These are phyloP conservation scores for Fusarium decemcellulare DNA, from an alignment of 2,329 filamentous ascomycete genomes.

Conservation along the genomic window DNA sequence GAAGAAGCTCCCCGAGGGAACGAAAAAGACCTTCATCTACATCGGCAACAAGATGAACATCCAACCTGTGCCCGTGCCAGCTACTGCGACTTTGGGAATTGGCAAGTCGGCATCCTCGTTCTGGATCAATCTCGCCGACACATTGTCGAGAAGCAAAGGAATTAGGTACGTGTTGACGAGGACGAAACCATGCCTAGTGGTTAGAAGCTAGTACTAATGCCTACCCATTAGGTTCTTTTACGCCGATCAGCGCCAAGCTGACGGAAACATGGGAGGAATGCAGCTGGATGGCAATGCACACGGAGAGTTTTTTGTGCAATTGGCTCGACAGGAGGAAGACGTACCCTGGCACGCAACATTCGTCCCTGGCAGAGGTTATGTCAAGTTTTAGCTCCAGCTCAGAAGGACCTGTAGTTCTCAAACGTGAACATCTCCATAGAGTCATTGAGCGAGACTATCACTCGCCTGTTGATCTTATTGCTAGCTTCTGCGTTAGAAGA, in stretches of 20 bases:
- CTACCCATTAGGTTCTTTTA: neutral
- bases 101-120: slow-evolving; percentile 15
- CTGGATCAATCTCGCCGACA: slow-evolving; percentile 12
- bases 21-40: slow-evolving; percentile 3
- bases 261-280: neutral
- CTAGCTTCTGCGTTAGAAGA: too few species aligned
- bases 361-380: neutral
- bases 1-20: neutral
- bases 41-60: slow-evolving; percentile 20
- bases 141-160: slow-evolving; percentile 1
- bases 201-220: neutral
- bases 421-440: too few species aligned
- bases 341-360: neutral
- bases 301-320: neutral
- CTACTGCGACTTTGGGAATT: neutral
- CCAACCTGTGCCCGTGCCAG: neutral
- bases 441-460: too few species aligned
- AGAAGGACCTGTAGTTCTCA: too few species aligned
- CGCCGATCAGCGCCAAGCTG: neutral
- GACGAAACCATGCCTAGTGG: too few species aligned
- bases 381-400: neutral
- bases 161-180: neutral
- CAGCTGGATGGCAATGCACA: neutral
- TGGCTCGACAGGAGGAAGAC: neutral
- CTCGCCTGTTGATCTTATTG: too few species aligned